Base-by-base conservation (phyloP, 352 stramenopile genomes). In the Globisporangium acanthophoron region DNA sequence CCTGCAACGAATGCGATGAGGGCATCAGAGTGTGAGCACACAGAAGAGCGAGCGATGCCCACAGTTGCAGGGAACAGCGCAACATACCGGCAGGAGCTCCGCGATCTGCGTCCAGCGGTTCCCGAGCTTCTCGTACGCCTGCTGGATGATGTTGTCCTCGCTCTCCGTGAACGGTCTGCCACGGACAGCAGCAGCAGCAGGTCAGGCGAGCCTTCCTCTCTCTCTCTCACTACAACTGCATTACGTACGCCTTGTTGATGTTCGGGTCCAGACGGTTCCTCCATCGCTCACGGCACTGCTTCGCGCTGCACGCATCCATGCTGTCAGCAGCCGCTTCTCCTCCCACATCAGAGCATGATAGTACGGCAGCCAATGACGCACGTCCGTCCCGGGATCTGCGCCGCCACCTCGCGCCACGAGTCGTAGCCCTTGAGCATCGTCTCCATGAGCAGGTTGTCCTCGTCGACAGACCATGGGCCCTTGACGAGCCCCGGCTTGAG, bases 211-310 rank as follows among this genome's bases (percentile, higher is more conserved):
- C 15, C 5, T 18, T 21, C 13, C 49, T n/a, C 29, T 24, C 5
- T 24, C 31, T 33, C 11, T 5, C 3, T 6, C n/a, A 13, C n/a
- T 6, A 39, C 48, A 41, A 15, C 33, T 8, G 8, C 7, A 18
- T 5, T 11, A 57, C 75, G 48, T 66, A 92, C 83, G 76, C 74
- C 73, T 91, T 92, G 68, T 92, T 94, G 64, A 98, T 90, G 54
- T 85, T 94, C 15, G 96, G 96, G 70, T 98, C 93, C 56, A 98
- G 70, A 59, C 98, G 94, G 70, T 98, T 98, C 46, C 97, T 78
- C 88, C 95, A 99, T 39, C 96, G 93, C 65, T 99, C 95, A 24
- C 96, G 87, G 59, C 96, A 99, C 66, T 98, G 96, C 67, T 99
- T 98, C 0, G 86, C 82, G 52, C 47, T 65, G 21, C 20, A 18